Evolutionary conservation across 2,329 filamentous ascomycete genomes (phyloP).

Genomic region (Trichophyton mentagrophytes): DNA sequence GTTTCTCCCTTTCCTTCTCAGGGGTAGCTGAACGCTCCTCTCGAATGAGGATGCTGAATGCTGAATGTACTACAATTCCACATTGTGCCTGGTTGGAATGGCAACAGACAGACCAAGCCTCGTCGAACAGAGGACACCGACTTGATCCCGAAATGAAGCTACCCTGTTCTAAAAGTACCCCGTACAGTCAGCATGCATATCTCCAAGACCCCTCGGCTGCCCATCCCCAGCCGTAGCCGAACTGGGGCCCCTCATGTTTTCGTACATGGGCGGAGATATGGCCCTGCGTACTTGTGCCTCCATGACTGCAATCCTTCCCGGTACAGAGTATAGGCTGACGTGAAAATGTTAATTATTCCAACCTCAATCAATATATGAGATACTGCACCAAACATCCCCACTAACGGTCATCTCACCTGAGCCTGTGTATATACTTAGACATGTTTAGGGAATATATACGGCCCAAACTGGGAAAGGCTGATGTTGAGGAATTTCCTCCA

Average conservation of each 20-base stretch:
- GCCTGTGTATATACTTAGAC: not conserved
- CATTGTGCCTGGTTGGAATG: not conserved
- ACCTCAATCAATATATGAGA: not conserved
- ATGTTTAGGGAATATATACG: not conserved
- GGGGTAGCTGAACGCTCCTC: not conserved
- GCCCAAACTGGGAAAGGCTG: not conserved
- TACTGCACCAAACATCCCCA: not conserved
- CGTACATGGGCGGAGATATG: not conserved
- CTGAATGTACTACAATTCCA: not conserved
- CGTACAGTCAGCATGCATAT: constrained; percentile 1
- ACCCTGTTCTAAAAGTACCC: not conserved
- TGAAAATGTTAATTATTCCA: not conserved
- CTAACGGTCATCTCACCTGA: not conserved
- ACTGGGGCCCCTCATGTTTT: not conserved
- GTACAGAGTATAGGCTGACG: not conserved
- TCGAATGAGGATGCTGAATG: not conserved
- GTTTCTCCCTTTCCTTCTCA: not conserved
- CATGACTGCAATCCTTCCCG: not conserved
- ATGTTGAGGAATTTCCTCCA: not conserved
- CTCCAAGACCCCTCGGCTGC: not conserved
- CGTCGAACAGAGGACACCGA: not conserved
- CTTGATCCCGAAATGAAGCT: not conserved
- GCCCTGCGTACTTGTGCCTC: not conserved
- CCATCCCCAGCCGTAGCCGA: not conserved
- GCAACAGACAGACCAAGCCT: not conserved